A percentile compares a stretch with the other conserved stretches of the same genome.
phyloP scores from a whole-genome alignment of 1,284 basidiomycete genomes.

The Neonothopanus nambi region DNA sequence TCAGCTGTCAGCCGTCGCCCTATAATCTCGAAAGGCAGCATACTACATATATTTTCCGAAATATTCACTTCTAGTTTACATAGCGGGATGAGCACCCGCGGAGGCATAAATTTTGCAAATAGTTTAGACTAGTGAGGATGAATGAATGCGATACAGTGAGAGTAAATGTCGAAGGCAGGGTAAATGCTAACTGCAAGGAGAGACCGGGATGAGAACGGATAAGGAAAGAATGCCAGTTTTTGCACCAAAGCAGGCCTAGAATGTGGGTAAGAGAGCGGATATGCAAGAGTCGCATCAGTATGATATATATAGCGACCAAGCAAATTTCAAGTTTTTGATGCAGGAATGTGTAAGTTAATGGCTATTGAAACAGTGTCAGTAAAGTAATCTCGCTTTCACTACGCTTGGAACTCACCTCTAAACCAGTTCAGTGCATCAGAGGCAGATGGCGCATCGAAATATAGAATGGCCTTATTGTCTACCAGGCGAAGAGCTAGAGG shows the following conservation, averaged over 20 bases:
- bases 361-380: constrained; percentile 35
- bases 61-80: constrained; percentile 7
- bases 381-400: not conserved
- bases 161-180: too few relatives aligned
- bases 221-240: not conserved
- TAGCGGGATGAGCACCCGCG: constrained; percentile 13
- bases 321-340: constrained; percentile 43
- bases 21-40: constrained; percentile 1
- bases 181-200: not conserved
- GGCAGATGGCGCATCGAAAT: constrained; percentile 84
- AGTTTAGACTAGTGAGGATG: constrained; percentile 7
- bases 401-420: constrained; percentile 56
- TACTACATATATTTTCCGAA: constrained; percentile 15
- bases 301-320: constrained; percentile 1
- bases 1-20: too few relatives aligned
- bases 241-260: constrained; percentile 15
- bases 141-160: constrained; percentile 13
- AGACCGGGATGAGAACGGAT: not conserved
- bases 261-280: not conserved
- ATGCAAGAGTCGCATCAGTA: constrained; percentile 6
- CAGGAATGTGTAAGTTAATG: constrained; percentile 65
- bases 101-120: constrained; percentile 16
- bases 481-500: constrained; percentile 72
- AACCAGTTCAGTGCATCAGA: constrained; percentile 89
- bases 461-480: constrained; percentile 89